phyloP scores from a whole-genome alignment of 768 basidiomycete genomes.

The Termitomyces sp. region DNA sequence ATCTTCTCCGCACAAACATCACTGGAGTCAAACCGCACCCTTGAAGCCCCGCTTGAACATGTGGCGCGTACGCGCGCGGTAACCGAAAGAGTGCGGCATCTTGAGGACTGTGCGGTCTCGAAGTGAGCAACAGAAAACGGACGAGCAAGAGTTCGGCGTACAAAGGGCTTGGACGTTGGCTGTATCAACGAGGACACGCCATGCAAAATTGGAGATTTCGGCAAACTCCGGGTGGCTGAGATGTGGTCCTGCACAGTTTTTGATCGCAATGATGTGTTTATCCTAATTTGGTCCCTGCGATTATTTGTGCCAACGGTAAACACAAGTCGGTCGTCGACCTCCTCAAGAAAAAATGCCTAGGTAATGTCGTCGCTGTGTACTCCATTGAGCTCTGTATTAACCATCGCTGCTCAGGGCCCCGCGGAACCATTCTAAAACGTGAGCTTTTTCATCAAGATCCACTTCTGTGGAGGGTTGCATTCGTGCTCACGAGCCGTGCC shows the following conservation, averaged over 20 bases:
- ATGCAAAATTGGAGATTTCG: slow-evolving; percentile 29
- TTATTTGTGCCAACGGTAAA: slow-evolving; percentile 9
- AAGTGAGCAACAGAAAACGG: slow-evolving; percentile 14
- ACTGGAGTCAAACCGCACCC: slow-evolving; percentile 45
- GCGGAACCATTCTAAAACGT: slow-evolving; percentile 93
- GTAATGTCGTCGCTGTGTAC: slow-evolving; percentile 38
- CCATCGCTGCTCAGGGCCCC: slow-evolving; percentile 58
- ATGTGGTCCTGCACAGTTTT: slow-evolving; percentile 55
- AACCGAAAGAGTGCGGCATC: slow-evolving; percentile 99
- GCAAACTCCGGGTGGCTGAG: slow-evolving; percentile 60
- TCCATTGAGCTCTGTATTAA: slow-evolving; percentile 21
- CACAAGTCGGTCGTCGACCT: slow-evolving; percentile 31
- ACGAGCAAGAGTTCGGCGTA: slow-evolving; percentile 27
- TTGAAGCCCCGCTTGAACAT: slow-evolving; percentile 99
- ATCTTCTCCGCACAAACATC: slow-evolving; percentile 4
- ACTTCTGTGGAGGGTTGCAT: slow-evolving; percentile 62
- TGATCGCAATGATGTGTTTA: slow-evolving; percentile 36
- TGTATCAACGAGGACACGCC: slow-evolving; percentile 26
- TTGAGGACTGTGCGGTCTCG: slow-evolving; percentile 48
- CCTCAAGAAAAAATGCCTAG: slow-evolving; percentile 80
- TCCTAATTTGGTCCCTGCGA: slow-evolving; percentile 24
- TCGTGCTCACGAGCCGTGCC: slow-evolving; percentile 67
- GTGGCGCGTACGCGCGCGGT: slow-evolving; percentile 99
- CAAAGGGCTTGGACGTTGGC: slow-evolving; percentile 46
- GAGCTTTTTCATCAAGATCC: slow-evolving; percentile 67